Conservation (phyloP, 1,284 basidiomycete genomes). For the Hypsizygus ulmarius region DNA sequence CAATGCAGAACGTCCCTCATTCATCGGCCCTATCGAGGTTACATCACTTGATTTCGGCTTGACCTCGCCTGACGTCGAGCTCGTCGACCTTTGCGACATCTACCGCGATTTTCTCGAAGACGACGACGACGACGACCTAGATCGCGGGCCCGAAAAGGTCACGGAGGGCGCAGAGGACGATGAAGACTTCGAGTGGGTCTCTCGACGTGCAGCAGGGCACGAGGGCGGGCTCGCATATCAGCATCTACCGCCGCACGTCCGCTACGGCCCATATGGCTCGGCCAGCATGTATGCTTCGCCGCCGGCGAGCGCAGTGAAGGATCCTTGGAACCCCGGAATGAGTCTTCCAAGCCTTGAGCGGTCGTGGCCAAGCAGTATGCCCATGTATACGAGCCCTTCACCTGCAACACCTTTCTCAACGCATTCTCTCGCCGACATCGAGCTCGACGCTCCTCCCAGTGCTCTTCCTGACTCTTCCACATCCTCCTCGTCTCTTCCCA, state of each 20-base stretch:
- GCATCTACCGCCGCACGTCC: slow-evolving; percentile 66
- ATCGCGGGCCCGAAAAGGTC: slow-evolving; percentile 48
- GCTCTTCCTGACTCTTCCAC: not conserved
- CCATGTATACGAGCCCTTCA: slow-evolving; percentile 39
- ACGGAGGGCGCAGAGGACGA: slow-evolving; percentile 53
- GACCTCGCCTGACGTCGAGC: slow-evolving; percentile 79
- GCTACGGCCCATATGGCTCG: slow-evolving; percentile 57
- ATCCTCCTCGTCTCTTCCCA: slow-evolving; percentile 6
- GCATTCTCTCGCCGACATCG: slow-evolving; percentile 22
- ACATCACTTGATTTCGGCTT: slow-evolving; percentile 87
- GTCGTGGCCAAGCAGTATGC: slow-evolving; percentile 30
- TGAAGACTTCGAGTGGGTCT: slow-evolving; percentile 78
- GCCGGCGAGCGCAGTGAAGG: slow-evolving; percentile 46
- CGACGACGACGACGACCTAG: slow-evolving; percentile 67
- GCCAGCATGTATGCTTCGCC: slow-evolving; percentile 59
- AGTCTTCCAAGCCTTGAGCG: slow-evolving; percentile 38
- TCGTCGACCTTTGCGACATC: slow-evolving; percentile 91
- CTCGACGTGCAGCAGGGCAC: slow-evolving; percentile 54
- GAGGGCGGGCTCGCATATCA: slow-evolving; percentile 64
- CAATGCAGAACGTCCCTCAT: slow-evolving; percentile 76
- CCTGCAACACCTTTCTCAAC: slow-evolving; percentile 37
- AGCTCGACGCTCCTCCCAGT: not conserved
- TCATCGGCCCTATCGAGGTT: slow-evolving; percentile 89
- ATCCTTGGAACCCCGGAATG: slow-evolving; percentile 44
- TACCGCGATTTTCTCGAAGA: slow-evolving; percentile 91